phyloP scores from a whole-genome alignment of 768 basidiomycete genomes.

The Thelephora ganbajun region DNA sequence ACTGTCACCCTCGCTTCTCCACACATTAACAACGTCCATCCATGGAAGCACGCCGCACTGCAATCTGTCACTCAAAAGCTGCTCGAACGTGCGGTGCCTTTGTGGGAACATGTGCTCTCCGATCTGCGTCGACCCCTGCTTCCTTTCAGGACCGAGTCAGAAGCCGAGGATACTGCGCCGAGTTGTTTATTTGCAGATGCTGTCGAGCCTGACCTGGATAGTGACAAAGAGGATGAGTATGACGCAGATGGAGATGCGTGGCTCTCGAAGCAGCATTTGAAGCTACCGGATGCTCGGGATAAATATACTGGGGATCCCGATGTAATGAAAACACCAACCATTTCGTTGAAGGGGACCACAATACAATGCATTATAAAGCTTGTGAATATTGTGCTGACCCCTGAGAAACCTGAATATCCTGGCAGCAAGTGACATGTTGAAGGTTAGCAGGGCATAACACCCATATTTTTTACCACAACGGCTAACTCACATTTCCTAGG shows the following conservation, averaged over 20 bases:
- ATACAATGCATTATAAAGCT: too few relatives aligned
- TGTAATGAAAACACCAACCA: conserved; percentile 14
- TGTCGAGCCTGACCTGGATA: neutral
- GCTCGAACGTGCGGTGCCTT: conserved; percentile 11
- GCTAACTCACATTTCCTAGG: too few relatives aligned
- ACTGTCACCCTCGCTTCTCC: conserved; percentile 6
- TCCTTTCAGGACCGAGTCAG: too few relatives aligned
- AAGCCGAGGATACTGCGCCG: neutral
- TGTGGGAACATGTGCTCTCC: conserved; percentile 17
- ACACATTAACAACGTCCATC: conserved; percentile 18
- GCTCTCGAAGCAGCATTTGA: too few relatives aligned
- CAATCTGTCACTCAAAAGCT: conserved; percentile 9
- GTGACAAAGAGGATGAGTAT: neutral
- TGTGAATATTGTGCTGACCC: conserved; percentile 15
- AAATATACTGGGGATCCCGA: too few relatives aligned
- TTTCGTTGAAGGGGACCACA: too few relatives aligned
- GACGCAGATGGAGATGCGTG: conserved; percentile 3
- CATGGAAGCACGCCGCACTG: conserved; percentile 6
- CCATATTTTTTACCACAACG: too few relatives aligned
- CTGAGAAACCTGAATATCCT: conserved; percentile 14
- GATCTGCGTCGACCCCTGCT: too few relatives aligned
- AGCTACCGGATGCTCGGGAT: too few relatives aligned
- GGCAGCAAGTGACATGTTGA: too few relatives aligned
- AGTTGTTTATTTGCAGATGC: neutral
- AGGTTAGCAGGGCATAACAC: too few relatives aligned